These are phyloP conservation scores for Pachysandra terminalis DNA, from an alignment of 164 flowering plant species.

Conservation along the genomic window DNA sequence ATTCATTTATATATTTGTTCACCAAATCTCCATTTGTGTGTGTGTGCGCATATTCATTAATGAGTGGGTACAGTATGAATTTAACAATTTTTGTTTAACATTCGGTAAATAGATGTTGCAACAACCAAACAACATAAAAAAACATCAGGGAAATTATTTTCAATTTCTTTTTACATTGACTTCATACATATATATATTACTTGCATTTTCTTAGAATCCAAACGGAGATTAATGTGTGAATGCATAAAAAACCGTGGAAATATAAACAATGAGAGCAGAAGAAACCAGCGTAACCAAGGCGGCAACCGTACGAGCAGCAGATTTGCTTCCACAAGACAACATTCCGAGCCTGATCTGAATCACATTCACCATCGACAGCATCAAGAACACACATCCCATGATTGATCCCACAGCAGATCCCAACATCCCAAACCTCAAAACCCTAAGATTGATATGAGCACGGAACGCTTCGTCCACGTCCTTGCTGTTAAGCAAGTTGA, in stretches of 20 bases:
- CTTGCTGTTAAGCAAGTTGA: slow-evolving; percentile 47
- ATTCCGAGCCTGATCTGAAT: slow-evolving; percentile 57
- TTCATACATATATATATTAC: too few relatives aligned
- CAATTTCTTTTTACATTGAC: too few relatives aligned
- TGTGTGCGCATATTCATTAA: too few relatives aligned
- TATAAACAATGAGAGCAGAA: slow-evolving; percentile 51
- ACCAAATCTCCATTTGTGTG: too few relatives aligned
- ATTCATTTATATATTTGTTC: too few relatives aligned
- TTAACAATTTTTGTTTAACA: too few relatives aligned
- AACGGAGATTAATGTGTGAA: too few relatives aligned
- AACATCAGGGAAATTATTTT: too few relatives aligned
- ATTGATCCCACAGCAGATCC: slow-evolving; percentile 60
- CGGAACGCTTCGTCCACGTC: slow-evolving; percentile 45
- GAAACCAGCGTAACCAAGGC: slow-evolving; percentile 48
- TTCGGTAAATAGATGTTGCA: too few relatives aligned
- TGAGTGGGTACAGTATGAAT: too few relatives aligned
- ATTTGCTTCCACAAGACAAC: slow-evolving; percentile 57
- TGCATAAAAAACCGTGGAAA: slow-evolving; percentile 56
- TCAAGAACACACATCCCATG: slow-evolving; percentile 61
- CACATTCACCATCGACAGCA: slow-evolving; percentile 63
- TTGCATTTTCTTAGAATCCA: too few relatives aligned
- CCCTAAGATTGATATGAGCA: slow-evolving; percentile 46
- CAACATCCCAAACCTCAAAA: slow-evolving; percentile 55
- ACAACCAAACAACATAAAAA: too few relatives aligned
- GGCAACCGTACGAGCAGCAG: slow-evolving; percentile 37